Conservation (phyloP, 140 eudicot genomes). For the Erigeron philadelphicus region DNA sequence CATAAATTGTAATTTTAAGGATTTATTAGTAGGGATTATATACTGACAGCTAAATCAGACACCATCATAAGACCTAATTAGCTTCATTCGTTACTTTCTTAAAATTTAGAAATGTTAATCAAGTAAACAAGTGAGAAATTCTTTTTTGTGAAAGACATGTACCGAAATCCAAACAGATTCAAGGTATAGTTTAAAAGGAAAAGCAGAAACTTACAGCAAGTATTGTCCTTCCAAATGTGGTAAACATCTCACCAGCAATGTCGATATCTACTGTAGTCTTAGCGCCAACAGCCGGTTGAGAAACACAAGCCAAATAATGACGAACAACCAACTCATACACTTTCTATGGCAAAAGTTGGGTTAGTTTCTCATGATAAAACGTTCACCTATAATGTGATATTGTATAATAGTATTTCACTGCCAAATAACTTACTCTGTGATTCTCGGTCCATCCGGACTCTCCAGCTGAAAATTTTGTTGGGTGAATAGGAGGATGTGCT, state of each 20-base stretch:
- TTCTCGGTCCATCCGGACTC: conserved; percentile 87
- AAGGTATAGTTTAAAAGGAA: neutral
- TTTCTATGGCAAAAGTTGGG: conserved; percentile 41
- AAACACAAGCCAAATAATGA: conserved; percentile 94
- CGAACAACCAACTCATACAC: conserved; percentile 95
- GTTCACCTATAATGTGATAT: conserved; percentile 7
- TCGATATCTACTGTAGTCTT: conserved; percentile 88
- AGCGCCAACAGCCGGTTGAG: conserved; percentile 94
- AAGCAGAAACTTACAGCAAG: conserved; percentile 65
- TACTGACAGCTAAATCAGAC: no score
- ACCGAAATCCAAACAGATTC: no score
- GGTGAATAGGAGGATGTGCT: conserved; percentile 99
- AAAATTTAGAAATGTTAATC: neutral
- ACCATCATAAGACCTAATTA: no score
- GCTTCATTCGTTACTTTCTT: no score
- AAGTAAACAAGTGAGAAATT: conserved; percentile 1
- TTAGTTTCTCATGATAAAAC: conserved; percentile 2
- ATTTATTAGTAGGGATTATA: no score
- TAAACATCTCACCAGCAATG: conserved; percentile 85
- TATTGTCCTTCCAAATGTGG: conserved; percentile 79
- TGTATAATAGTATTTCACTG: conserved; percentile 9
- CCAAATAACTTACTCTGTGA: conserved; percentile 56
- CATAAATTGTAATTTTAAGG: no score
- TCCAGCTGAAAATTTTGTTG: conserved; percentile 89
- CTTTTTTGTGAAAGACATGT: no score